These are phyloP conservation scores for Pezicula carpinea DNA, from an alignment of 2,329 filamentous ascomycete genomes.

Conservation along the genomic window DNA sequence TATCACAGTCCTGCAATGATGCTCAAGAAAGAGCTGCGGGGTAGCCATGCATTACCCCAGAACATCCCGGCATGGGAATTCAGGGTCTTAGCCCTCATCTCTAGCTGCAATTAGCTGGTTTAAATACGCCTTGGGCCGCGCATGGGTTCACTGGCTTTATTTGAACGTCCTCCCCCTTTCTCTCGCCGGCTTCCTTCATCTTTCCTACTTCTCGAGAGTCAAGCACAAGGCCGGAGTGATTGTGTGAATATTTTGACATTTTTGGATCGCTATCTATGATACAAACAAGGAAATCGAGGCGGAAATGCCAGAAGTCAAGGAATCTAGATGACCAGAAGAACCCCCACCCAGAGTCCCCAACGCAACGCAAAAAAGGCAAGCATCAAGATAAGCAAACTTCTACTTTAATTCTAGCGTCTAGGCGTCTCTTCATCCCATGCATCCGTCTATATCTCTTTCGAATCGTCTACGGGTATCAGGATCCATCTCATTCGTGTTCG, in stretches of 20 bases:
- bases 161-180: slow-evolving; percentile 5
- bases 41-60: no score
- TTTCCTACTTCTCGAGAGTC: no score
- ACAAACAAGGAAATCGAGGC: not conserved
- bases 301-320: not conserved
- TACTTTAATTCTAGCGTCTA: not conserved
- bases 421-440: slow-evolving; percentile 1
- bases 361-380: not conserved
- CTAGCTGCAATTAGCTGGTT: not conserved
- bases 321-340: not conserved
- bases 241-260: no score
- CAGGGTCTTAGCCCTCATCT: not conserved
- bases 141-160: slow-evolving; percentile 6
- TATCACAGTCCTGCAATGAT: no score
- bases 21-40: no score
- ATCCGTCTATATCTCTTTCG: slow-evolving; percentile 3
- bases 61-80: not conserved
- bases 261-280: slow-evolving; percentile 1
- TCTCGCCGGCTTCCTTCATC: no score
- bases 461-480: slow-evolving; percentile 8
- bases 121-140: not conserved
- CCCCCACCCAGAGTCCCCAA: not conserved
- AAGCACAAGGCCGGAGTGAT: no score
- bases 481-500: not conserved
- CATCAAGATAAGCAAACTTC: not conserved